phyloP scores from a whole-genome alignment of 78 protist genomes.

The Guillardia theta region DNA sequence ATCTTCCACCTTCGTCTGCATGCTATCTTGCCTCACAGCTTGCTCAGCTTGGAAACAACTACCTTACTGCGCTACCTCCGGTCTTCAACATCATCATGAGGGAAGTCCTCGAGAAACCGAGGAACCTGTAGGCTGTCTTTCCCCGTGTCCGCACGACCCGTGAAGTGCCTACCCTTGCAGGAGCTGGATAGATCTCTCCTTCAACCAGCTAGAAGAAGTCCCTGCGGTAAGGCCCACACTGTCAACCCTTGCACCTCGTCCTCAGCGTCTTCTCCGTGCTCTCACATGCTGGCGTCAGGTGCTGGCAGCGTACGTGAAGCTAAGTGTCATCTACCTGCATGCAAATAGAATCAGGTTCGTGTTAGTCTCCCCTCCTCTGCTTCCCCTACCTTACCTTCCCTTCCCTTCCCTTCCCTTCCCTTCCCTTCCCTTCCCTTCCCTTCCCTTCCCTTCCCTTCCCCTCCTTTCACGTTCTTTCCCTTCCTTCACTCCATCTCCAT shows the following conservation, averaged over 20 bases:
- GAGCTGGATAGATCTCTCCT: background rate
- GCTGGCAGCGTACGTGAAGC: background rate
- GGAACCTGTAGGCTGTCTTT: background rate
- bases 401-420: background rate
- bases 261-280: background rate
- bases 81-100: background rate
- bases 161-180: background rate
- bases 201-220: background rate
- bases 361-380: too few species aligned
- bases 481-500: background rate
- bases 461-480: background rate
- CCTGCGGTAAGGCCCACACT: too few species aligned
- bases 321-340: background rate
- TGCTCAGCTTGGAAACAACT: background rate
- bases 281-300: background rate
- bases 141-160: background rate
- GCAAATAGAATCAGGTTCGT: background rate
- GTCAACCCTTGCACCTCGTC: too few species aligned
- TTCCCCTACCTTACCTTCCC: background rate
- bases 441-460: background rate
- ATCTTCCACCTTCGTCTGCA: too few species aligned
- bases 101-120: background rate
- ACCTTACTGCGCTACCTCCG: background rate
- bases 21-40: background rate
- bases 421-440: background rate